Conservation (phyloP, 352 stramenopile species). For the Phytophthora syringae region DNA sequence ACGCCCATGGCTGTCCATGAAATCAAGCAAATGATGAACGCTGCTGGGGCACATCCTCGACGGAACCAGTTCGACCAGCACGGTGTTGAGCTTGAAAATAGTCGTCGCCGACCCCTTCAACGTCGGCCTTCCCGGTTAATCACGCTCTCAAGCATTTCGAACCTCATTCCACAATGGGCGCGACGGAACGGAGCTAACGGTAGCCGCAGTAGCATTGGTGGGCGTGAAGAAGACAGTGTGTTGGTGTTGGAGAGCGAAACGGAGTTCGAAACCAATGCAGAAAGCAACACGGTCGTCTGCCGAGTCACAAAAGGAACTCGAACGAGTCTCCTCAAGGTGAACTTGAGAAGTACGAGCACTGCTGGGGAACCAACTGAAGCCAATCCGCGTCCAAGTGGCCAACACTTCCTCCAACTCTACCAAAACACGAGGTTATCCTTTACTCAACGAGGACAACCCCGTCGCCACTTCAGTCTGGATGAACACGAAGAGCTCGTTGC, state of each 20-base stretch:
- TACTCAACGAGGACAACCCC: slow-evolving; percentile 16
- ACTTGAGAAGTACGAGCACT: slow-evolving; percentile 29
- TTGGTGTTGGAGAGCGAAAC: slow-evolving; percentile 31
- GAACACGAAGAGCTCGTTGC: slow-evolving; percentile 43
- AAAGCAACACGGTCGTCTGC: slow-evolving; percentile 42
- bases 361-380: slow-evolving; percentile 7
- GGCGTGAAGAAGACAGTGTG: slow-evolving; percentile 51
- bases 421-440: slow-evolving; percentile 30
- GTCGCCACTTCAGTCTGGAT: slow-evolving; percentile 30
- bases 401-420: slow-evolving; percentile 23
- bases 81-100: slow-evolving; percentile 24
- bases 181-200: slow-evolving; percentile 38
- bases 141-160: slow-evolving; percentile 46
- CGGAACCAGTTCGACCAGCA: slow-evolving; percentile 27
- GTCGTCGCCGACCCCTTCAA: slow-evolving; percentile 14
- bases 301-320: slow-evolving; percentile 30
- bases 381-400: slow-evolving; percentile 10
- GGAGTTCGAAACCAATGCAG: slow-evolving; percentile 15
- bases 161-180: slow-evolving; percentile 37
- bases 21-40: slow-evolving; percentile 65
- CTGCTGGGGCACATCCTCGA: slow-evolving; percentile 45
- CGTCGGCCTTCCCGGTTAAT: slow-evolving; percentile 34
- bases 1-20: slow-evolving; percentile 46
- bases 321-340: slow-evolving; percentile 44
- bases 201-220: slow-evolving; percentile 45